These are phyloP conservation scores for Euphorbia neoarborescens DNA, from an alignment of 441 rosid genomes.

Conservation along the genomic window DNA sequence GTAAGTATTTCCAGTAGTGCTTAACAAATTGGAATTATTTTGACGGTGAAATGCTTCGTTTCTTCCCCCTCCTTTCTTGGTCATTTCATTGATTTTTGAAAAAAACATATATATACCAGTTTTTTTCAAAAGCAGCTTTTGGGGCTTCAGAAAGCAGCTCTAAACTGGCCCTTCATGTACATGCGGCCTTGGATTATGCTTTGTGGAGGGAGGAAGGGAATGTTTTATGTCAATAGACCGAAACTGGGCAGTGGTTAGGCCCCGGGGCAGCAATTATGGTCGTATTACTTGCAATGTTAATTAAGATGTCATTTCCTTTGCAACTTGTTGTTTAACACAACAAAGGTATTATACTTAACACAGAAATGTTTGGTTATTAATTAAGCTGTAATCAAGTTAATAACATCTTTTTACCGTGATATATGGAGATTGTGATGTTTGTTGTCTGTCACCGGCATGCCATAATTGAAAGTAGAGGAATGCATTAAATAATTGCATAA, in stretches of 20 bases:
- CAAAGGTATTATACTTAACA: too few species aligned
- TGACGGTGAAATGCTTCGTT: neutral
- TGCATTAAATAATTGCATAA: too few species aligned
- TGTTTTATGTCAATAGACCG: conserved; percentile 4
- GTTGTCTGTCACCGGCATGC: conserved; percentile 25
- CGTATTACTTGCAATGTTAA: too few species aligned
- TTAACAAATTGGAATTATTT: neutral
- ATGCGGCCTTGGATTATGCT: conserved; percentile 7
- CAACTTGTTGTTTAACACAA: neutral
- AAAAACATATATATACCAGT: too few species aligned
- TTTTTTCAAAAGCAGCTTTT: too few species aligned
- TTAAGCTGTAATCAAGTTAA: neutral
- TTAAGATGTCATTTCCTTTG: neutral
- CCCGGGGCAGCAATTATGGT: neutral
- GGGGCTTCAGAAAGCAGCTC: too few species aligned
- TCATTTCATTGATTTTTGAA: neutral
- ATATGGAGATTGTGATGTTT: neutral
- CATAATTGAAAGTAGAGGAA: neutral
- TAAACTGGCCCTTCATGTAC: too few species aligned
- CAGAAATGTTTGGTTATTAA: too few species aligned
- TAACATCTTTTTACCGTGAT: neutral
- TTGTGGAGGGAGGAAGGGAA: neutral
- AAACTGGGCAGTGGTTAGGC: neutral
- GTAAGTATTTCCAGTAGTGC: neutral
- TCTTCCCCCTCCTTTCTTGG: neutral